Base-by-base conservation (phyloP, 257 asterid species). In the Nicotiana undulata region DNA sequence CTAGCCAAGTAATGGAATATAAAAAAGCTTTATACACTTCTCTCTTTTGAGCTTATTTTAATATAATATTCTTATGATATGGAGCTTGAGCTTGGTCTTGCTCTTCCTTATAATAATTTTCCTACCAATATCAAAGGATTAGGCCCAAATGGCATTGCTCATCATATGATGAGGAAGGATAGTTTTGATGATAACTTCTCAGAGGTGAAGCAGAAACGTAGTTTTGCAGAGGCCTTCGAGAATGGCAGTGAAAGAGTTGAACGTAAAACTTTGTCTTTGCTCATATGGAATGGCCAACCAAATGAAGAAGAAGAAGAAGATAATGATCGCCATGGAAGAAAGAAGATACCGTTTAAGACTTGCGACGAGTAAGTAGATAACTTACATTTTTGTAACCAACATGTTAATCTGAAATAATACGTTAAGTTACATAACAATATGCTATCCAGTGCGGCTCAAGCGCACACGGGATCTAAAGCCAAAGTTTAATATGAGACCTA, bases 31-130 rank as follows among this genome's bases (percentile, higher is more conserved):
- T 49, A n/a, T n/a, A n/a, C n/a, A n/a, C 1, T 22, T 24, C 13
- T 18, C n/a, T 18, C 46, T 44, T 34, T 67, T 55, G 0, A 55
- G 24, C 10, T 44, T 37, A 75, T 52, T 80, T 64, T 22, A 66
- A 15, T 46, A 4, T 7, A 24, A 10, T 51, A 58, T 22, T 55
- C 11, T 18, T 55, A 3, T 75, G 9, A 3, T 6, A 91, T 92
- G 97, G 97, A 92, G 79, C 91, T 92, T 40, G 94, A 92, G 67
- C 87, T 92, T 6, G 90, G 91, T 15, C 89, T 92, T 76, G 91
- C 87, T 53, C 93, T 85, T 70, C 65, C 81, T 77, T 78, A 56
- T 8, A 3, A 76, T 63, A 59, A 80, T 65, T 80, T 82, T 74
- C 89, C 87, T 1, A 83, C 80, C 79, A 84, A 1, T 6, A 10